phyloP scores from a whole-genome alignment of 768 basidiomycete genomes.

The Lactifluus subvellereus region DNA sequence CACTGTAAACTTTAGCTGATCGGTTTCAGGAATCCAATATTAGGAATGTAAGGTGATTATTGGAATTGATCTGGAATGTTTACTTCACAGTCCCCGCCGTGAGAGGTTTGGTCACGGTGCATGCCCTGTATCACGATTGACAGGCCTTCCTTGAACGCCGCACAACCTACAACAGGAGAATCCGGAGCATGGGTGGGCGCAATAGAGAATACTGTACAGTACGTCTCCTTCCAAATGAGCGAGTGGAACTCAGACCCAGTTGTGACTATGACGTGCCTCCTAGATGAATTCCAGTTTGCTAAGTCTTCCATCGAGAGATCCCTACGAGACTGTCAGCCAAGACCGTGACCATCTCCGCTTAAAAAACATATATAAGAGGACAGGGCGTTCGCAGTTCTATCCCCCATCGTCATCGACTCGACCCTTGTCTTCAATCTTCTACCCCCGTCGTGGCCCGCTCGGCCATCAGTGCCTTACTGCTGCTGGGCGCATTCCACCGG shows the following conservation, averaged over 20 bases:
- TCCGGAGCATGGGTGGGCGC: not conserved
- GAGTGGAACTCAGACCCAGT: no score
- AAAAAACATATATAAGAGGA: not conserved
- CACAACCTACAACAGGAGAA: no score
- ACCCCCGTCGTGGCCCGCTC: no score
- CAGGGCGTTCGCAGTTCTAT: not conserved
- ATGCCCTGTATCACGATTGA: not conserved
- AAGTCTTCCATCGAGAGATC: not conserved
- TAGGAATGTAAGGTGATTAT: not conserved
- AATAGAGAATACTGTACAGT: not conserved
- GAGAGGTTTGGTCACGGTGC: not conserved
- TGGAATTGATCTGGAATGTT: not conserved
- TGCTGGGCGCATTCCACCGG: no score
- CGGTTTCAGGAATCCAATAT: not conserved
- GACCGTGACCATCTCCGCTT: not conserved
- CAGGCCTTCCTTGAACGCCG: no score
- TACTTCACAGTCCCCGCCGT: not conserved
- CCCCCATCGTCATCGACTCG: not conserved
- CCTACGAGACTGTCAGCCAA: not conserved
- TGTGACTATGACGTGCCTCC: not conserved
- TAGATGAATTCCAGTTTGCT: not conserved
- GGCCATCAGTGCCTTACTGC: no score
- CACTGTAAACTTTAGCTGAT: not conserved
- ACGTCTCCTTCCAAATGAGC: no score
- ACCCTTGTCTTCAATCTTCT: not conserved